Evolutionary conservation across 1,139 yeast species (phyloP), one percentile per base, ranked within the genome.

Genomic region (Sugiyamaella paludigena): DNA sequence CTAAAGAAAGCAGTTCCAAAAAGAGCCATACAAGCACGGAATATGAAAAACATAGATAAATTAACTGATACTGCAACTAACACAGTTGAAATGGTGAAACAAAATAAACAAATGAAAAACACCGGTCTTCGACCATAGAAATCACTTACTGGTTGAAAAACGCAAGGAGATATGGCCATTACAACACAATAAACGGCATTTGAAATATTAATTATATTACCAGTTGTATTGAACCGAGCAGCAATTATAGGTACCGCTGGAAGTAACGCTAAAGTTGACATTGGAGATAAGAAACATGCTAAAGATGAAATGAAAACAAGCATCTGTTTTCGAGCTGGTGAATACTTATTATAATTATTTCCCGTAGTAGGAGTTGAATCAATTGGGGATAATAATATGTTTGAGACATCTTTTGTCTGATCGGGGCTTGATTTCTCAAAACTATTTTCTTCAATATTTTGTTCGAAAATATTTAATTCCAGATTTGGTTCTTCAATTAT

Each of bases 1-100:
- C 91, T 36, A 76, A 77, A 77, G 49, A 77, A 77, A 0, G 79
- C 71, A 1, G 81, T 76, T 2, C 81, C 82, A 57, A 75, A 75
- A n/a, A 78, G 56, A 0, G 79, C 81, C 12, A 75, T 64, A 6
- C 70, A 44, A 4, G 76, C 70, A 53, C 82, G 63, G 52, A 77
- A 77, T 0, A 78, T 64, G 51, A 66, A 73, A 48, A 77, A 78
- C 79, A 76, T 77, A 6, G 78, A 74, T 42, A 78, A 58, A 55
- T 78, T 71, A 36, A 68, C 75, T 1, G 80, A 71, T 1, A 73
- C 69, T 0, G 77, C 80, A 4, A 74, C 75, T 7, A 75, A 55
- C 1, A 70, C 57, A 5, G 74, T 63, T 16, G 74, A 63, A 1
- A 75, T 46, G 5, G 70, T 51, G 47, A 69, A 74, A 7, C 68